A percentile compares a stretch with the other conserved stretches of the same genome.
These are phyloP conservation scores for Senna tora DNA, from an alignment of 306 rosid genomes.

Conservation along the genomic window DNA sequence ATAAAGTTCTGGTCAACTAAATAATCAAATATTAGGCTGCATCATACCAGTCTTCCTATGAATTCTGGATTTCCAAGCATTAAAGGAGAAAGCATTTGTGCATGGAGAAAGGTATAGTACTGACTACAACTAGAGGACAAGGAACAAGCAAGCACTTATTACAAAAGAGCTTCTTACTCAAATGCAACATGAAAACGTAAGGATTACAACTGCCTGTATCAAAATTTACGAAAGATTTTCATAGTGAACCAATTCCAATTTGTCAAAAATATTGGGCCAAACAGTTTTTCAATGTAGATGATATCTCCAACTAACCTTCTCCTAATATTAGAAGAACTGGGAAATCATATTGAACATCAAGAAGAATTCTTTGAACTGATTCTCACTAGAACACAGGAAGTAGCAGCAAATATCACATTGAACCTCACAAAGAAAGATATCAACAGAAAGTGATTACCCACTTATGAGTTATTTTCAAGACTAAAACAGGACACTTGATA, in stretches of 20 bases:
- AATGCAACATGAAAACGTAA: too few relatives aligned
- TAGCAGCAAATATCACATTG: background rate
- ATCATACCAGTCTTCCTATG: too few relatives aligned
- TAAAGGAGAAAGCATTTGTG: too few relatives aligned
- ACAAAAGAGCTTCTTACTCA: background rate
- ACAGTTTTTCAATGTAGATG: conserved; percentile 1
- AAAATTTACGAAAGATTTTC: background rate
- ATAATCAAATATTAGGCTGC: too few relatives aligned
- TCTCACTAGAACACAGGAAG: conserved; percentile 8
- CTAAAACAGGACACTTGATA: conserved; percentile 16
- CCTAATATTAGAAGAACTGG: background rate
- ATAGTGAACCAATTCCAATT: conserved; percentile 8
- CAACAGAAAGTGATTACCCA: conserved; percentile 4
- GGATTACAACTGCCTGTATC: background rate
- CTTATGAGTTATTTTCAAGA: background rate
- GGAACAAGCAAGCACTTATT: background rate
- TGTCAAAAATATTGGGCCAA: background rate
- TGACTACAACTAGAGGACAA: background rate
- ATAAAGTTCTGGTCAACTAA: too few relatives aligned
- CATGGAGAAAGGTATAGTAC: too few relatives aligned
- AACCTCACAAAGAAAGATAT: conserved; percentile 9
- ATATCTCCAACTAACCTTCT: conserved; percentile 1
- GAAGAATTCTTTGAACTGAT: conserved; percentile 1
- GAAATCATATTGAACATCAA: background rate
- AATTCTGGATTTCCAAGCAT: too few relatives aligned